phyloP scores from a whole-genome alignment of 164 flowering plant genomes.

The Saururus chinensis region DNA sequence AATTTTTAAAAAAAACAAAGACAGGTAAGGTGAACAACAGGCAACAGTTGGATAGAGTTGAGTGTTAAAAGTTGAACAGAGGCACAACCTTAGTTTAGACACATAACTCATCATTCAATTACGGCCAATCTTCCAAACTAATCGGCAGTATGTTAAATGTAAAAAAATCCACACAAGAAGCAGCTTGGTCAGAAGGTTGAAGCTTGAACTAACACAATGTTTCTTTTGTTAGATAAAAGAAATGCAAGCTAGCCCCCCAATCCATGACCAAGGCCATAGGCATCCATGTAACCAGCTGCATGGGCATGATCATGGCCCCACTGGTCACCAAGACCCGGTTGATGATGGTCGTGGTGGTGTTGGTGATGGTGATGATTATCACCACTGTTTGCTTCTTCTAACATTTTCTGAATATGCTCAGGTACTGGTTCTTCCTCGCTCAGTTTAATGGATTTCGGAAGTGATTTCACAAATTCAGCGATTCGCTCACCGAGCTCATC shows the following conservation, averaged over 20 bases:
- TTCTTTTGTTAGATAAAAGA: neutral
- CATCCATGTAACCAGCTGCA: constrained; percentile 39
- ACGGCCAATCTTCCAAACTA: too few relatives aligned
- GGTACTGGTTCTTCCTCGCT: constrained; percentile 56
- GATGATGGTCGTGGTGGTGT: constrained; percentile 11
- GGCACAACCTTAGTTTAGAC: too few relatives aligned
- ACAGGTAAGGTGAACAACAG: too few relatives aligned
- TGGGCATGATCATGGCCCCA: constrained; percentile 29
- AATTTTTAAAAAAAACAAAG: too few relatives aligned
- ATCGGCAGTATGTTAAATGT: too few relatives aligned
- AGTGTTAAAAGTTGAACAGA: too few relatives aligned
- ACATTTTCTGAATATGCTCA: constrained; percentile 48
- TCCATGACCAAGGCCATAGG: constrained; percentile 66
- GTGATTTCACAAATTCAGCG: constrained; percentile 44
- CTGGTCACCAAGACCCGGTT: constrained; percentile 24
- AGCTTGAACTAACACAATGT: neutral
- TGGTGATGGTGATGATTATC: constrained; percentile 25
- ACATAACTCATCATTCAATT: too few relatives aligned
- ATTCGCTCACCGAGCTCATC: constrained; percentile 58
- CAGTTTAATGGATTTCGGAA: constrained; percentile 45
- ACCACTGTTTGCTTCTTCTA: constrained; percentile 36
- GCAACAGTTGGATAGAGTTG: too few relatives aligned
- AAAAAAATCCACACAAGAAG: too few relatives aligned
- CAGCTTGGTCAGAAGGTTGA: neutral
- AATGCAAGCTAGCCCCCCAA: constrained; percentile 23